Conservation (phyloP, 306 rosid species). For the Dalbergia cochinchinensis region DNA sequence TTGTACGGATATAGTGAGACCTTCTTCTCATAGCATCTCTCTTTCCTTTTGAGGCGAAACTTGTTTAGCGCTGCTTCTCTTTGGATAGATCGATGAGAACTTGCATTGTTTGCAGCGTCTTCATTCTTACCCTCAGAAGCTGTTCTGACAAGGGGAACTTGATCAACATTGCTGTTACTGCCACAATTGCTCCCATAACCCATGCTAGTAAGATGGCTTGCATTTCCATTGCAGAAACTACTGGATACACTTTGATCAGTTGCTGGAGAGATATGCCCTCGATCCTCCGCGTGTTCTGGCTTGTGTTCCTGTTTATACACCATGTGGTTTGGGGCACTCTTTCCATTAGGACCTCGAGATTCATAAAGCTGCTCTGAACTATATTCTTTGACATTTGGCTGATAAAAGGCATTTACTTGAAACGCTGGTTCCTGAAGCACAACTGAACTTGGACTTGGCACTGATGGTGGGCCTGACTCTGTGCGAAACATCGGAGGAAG, state of each 20-base stretch:
- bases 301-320: slow-evolving; percentile 59
- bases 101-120: slow-evolving; percentile 57
- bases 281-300: slow-evolving; percentile 65
- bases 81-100: slow-evolving; percentile 63
- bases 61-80: slow-evolving; percentile 92
- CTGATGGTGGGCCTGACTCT: slow-evolving; percentile 62
- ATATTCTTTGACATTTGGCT: slow-evolving; percentile 53
- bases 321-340: slow-evolving; percentile 46
- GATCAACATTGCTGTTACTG: slow-evolving; percentile 73
- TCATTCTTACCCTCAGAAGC: slow-evolving; percentile 73
- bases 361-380: slow-evolving; percentile 59
- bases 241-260: slow-evolving; percentile 80
- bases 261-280: slow-evolving; percentile 65
- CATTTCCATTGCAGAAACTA: slow-evolving; percentile 77
- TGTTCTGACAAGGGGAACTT: slow-evolving; percentile 49
- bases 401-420: slow-evolving; percentile 66
- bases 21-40: slow-evolving; percentile 96
- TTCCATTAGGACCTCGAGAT: slow-evolving; percentile 50
- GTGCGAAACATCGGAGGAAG: slow-evolving; percentile 63
- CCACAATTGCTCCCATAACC: slow-evolving; percentile 89
- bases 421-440: slow-evolving; percentile 63
- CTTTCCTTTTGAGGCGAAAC: slow-evolving; percentile 93
- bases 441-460: slow-evolving; percentile 56
- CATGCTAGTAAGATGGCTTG: slow-evolving; percentile 60
- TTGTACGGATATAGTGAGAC: slow-evolving; percentile 46